Evolutionary conservation across 2,329 filamentous ascomycete species (phyloP).

Genomic region (Fusarium tjaetaba): DNA sequence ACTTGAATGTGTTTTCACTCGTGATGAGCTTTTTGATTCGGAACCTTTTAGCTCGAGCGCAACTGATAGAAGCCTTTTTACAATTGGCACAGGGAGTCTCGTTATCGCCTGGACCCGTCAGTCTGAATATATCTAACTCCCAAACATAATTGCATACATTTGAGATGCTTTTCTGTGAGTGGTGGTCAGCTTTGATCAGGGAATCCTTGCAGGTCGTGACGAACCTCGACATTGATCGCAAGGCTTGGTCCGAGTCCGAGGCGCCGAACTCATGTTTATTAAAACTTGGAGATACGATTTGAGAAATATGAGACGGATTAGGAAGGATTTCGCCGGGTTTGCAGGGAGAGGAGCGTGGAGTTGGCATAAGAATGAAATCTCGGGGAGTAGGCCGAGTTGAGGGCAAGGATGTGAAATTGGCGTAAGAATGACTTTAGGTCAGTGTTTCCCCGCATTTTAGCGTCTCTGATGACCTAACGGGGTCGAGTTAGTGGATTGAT

Average conservation of each 20-base stretch:
- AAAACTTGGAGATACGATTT: accelerated
- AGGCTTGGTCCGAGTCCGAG: not conserved
- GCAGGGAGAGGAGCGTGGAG: not conserved
- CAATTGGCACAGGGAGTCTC: not conserved
- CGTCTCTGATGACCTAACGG: not conserved
- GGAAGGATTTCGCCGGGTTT: not conserved
- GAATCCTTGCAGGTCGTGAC: not conserved
- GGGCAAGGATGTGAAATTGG: not conserved
- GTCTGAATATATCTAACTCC: accelerated
- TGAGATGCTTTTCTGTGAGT: not conserved
- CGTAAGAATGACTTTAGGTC: not conserved
- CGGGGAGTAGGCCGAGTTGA: not conserved
- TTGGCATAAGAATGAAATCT: not conserved
- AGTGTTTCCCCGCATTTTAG: not conserved
- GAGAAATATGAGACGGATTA: not conserved
- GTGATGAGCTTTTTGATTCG: not conserved
- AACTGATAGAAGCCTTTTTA: not conserved
- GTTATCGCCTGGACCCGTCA: accelerated
- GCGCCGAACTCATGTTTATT: not conserved
- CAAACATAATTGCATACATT: not conserved
- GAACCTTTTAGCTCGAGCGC: not conserved
- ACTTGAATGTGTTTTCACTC: not conserved
- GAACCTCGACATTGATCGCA: not conserved
- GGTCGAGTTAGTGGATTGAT: not conserved
- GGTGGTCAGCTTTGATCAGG: not conserved